Percentiles rank a stretch among this genome's conserved stretches.
Evolutionary conservation across 2,329 filamentous ascomycete species (phyloP).

Genomic region (Alternaria sp.): DNA sequence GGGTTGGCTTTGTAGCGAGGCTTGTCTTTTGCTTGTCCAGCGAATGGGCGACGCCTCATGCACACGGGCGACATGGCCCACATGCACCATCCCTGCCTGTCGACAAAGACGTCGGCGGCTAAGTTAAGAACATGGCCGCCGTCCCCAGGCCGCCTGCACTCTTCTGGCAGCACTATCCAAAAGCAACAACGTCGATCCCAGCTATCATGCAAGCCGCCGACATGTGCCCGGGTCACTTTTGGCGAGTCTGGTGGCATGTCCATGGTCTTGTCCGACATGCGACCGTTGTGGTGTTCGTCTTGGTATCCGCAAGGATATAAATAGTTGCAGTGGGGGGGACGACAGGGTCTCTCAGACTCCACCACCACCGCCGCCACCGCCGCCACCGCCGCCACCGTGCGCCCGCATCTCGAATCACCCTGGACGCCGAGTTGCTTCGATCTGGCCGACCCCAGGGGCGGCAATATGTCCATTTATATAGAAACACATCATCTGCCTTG

Average conservation of each 20-base stretch:
- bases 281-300: conserved; percentile 1
- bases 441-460: conserved; percentile 1
- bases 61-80: conserved; percentile 17
- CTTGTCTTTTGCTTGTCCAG: conserved; percentile 26
- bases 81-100: conserved; percentile 24
- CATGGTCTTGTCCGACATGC: not conserved
- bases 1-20: conserved; percentile 29
- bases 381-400: not conserved
- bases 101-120: conserved; percentile 25
- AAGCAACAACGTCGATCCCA: conserved; percentile 19
- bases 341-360: conserved; percentile 2
- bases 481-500: not conserved
- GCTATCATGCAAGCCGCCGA: conserved; percentile 12
- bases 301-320: conserved; percentile 13
- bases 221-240: not conserved
- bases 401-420: conserved; percentile 1
- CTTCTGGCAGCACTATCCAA: not conserved
- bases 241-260: not conserved
- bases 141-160: not conserved
- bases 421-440: conserved; percentile 1
- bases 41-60: conserved; percentile 30
- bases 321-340: conserved; percentile 13
- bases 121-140: conserved; percentile 20
- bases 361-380: not conserved
- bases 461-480: conserved; percentile 8